phyloP scores from a whole-genome alignment of 805 yeast genomes.

The Maudiozyma bulderi region DNA sequence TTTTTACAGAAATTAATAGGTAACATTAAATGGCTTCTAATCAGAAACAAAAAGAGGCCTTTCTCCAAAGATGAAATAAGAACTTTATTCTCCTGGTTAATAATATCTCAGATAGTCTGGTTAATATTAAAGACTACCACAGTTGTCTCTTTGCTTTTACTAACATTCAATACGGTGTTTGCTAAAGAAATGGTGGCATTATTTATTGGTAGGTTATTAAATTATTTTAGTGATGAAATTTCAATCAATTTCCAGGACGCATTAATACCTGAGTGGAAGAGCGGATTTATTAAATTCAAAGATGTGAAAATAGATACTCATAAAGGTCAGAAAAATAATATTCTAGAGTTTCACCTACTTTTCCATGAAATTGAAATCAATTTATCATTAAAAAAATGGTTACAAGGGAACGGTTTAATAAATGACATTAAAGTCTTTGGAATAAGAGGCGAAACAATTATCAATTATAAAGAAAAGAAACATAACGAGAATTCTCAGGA shows the following conservation, averaged over 20 bases:
- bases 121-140: slow-evolving; percentile 83
- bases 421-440: slow-evolving; percentile 74
- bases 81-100: slow-evolving; percentile 83
- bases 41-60: slow-evolving; percentile 61
- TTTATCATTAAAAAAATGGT: slow-evolving; percentile 75
- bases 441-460: slow-evolving; percentile 59
- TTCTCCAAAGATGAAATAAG: slow-evolving; percentile 80
- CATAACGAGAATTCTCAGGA: slow-evolving; percentile 9
- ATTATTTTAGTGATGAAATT: slow-evolving; percentile 52
- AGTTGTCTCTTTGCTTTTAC: slow-evolving; percentile 68
- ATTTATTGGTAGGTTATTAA: slow-evolving; percentile 65
- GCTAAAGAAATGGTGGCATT: slow-evolving; percentile 86
- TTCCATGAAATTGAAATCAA: slow-evolving; percentile 75
- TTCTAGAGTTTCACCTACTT: slow-evolving; percentile 67
- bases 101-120: slow-evolving; percentile 76
- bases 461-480: slow-evolving; percentile 41
- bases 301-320: slow-evolving; percentile 60
- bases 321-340: slow-evolving; percentile 6
- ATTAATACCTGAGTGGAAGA: slow-evolving; percentile 85
- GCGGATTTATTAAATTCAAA: slow-evolving; percentile 70
- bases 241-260: slow-evolving; percentile 82
- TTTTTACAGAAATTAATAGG: slow-evolving; percentile 28
- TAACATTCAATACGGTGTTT: slow-evolving; percentile 68
- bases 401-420: slow-evolving; percentile 75
- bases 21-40: slow-evolving; percentile 65